Conservation (phyloP, 2,329 filamentous ascomycete genomes). For the Scedosporium apiospermum region DNA sequence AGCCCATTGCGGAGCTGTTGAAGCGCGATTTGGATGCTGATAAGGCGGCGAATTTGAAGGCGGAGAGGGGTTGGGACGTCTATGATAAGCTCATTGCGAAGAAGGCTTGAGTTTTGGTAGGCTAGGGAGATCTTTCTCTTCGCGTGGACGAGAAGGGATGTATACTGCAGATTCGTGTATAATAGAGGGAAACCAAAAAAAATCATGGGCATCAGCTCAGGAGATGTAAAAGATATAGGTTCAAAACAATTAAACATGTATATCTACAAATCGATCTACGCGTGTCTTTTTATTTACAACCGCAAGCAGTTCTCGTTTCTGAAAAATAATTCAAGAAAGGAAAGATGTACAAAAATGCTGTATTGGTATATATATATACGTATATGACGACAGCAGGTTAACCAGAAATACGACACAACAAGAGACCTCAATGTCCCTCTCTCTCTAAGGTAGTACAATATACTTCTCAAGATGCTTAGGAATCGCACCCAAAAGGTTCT, state of each 20-base stretch:
- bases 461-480: constrained; percentile 85
- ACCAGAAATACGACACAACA: neutral
- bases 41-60: constrained; percentile 9
- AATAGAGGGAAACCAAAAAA: neutral
- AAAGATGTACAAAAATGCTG: neutral
- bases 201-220: constrained; percentile 2
- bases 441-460: constrained; percentile 75
- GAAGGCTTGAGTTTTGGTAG: neutral
- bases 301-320: neutral
- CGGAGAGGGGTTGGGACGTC: constrained; percentile 7
- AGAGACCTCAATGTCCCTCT: neutral
- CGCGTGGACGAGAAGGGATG: neutral
- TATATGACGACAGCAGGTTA: neutral
- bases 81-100: constrained; percentile 9
- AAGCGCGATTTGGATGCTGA: constrained; percentile 23
- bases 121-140: neutral
- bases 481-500: constrained; percentile 72
- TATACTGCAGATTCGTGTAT: neutral
- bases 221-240: neutral
- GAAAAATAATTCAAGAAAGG: neutral
- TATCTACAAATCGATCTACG: neutral
- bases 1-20: constrained; percentile 27
- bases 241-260: neutral
- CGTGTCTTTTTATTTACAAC: too few species aligned
- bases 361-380: constrained; percentile 1